Evolutionary conservation across 1,139 yeast species (phyloP), one percentile per base, ranked within the genome.

Genomic region (Candida freyschussii): DNA sequence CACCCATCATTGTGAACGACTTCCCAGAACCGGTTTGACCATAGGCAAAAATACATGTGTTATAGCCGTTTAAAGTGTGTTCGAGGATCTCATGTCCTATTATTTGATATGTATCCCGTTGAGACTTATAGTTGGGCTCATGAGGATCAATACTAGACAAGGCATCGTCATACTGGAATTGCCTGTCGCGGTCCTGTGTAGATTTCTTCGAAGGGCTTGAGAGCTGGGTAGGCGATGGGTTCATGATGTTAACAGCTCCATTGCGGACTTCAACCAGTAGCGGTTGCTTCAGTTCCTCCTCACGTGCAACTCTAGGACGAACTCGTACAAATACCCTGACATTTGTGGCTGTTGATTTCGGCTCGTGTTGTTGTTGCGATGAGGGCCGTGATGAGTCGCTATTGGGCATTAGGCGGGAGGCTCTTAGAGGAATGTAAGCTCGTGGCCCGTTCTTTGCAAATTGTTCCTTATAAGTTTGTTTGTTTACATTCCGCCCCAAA

Each of bases 21-120:
- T 87, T 87, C 4, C 96, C 96, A 1, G 93, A 72, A 0, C 95
- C 93, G 0, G 94, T 81, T 54, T 84, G 95, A 30, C 93, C 93
- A 48, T 82, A 78, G 0, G 91, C 89, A 47, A 82, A 64, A 9
- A 82, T 68, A 53, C 91, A 81, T 16, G 83, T 79, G 52, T 82
- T 81, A 55, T 69, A 82, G 0, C 93, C 93, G 36, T 67, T 67
- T 45, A 80, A 65, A 21, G 78, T 70, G 48, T 81, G 85, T 19
- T 69, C 66, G n/a, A 82, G 57, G 38, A 78, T 62, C 26, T 72
- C 75, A 4, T 67, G 64, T 0, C 87, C 91, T 5, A 76, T 62
- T 11, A 61, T 57, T 4, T 57, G 48, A 49, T 78, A 82, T 11
- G 80, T 72, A 4, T 55, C 53, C 7, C 48, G 33, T 49, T 81